Percentiles rank a stretch among this genome's conserved stretches.
Evolutionary conservation across 495 filamentous ascomycete genomes (phyloP).

Genomic region (Annulohypoxylon nitens): DNA sequence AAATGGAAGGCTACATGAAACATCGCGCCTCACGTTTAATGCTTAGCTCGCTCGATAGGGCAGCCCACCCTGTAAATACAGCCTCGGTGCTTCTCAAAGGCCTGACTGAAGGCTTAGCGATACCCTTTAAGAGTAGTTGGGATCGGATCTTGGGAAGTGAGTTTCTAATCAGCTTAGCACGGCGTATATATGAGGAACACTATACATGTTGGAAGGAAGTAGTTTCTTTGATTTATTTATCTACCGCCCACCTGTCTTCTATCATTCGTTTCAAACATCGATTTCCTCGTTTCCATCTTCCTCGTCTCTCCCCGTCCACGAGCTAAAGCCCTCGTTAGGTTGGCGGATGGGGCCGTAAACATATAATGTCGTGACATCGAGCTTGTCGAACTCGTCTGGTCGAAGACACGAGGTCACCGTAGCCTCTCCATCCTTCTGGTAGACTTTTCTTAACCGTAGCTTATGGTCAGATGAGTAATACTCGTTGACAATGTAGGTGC

Average conservation of each 20-base stretch:
- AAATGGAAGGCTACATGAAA: not conserved
- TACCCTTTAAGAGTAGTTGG: too few species aligned
- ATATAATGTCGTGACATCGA: not conserved
- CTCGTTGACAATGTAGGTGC: conserved; percentile 5
- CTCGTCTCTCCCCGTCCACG: not conserved
- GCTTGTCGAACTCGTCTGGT: conserved; percentile 5
- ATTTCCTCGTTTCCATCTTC: not conserved
- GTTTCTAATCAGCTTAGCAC: not conserved
- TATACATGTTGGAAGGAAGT: not conserved
- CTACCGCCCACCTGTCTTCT: not conserved
- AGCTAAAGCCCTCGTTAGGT: not conserved
- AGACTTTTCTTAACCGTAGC: conserved; percentile 3
- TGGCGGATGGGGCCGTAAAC: not conserved
- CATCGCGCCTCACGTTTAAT: not conserved
- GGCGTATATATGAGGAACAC: not conserved
- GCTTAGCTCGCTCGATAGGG: not conserved
- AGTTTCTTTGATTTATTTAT: not conserved
- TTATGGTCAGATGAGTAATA: conserved; percentile 8
- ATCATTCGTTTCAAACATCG: not conserved
- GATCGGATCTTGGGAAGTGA: too few species aligned
- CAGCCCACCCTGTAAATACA: too few species aligned
- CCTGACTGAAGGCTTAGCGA: too few species aligned
- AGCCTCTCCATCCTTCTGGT: not conserved
- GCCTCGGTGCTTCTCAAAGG: too few species aligned
- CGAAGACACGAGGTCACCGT: not conserved